Percentiles rank a stretch among this genome's conserved stretches.
Conservation (phyloP, 164 flowering plant genomes). For the Annona cherimola region DNA sequence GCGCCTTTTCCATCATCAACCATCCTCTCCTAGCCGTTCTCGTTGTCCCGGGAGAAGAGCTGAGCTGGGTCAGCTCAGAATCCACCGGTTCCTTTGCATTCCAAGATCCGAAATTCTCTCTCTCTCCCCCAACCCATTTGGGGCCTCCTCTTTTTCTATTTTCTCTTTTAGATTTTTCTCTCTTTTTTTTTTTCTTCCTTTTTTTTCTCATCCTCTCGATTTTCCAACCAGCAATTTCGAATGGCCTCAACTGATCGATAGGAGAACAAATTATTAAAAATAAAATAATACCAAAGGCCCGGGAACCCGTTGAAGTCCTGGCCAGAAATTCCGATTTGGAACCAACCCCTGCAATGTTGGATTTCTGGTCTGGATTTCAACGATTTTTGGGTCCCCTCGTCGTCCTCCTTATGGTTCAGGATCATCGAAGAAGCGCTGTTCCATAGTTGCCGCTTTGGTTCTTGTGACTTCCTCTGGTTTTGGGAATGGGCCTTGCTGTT, state of each 20-base stretch:
- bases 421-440: neutral
- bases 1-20: too few species aligned
- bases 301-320: neutral
- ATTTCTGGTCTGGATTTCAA: constrained; percentile 4
- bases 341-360: neutral
- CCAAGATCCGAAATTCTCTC: constrained; percentile 18
- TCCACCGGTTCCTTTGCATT: constrained; percentile 8
- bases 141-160: neutral
- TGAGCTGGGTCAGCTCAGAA: constrained; percentile 9
- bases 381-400: neutral
- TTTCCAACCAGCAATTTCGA: neutral
- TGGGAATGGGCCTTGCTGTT: neutral
- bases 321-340: neutral
- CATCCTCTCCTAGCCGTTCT: too few species aligned
- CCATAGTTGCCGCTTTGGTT: neutral
- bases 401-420: neutral
- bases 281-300: neutral
- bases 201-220: neutral
- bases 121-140: neutral
- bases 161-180: neutral
- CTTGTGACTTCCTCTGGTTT: neutral
- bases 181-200: neutral
- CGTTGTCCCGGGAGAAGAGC: neutral
- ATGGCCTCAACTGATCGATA: neutral
- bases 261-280: neutral